Conservation (phyloP, 1,284 basidiomycete species). For the Microstroma glucosiphilum region DNA sequence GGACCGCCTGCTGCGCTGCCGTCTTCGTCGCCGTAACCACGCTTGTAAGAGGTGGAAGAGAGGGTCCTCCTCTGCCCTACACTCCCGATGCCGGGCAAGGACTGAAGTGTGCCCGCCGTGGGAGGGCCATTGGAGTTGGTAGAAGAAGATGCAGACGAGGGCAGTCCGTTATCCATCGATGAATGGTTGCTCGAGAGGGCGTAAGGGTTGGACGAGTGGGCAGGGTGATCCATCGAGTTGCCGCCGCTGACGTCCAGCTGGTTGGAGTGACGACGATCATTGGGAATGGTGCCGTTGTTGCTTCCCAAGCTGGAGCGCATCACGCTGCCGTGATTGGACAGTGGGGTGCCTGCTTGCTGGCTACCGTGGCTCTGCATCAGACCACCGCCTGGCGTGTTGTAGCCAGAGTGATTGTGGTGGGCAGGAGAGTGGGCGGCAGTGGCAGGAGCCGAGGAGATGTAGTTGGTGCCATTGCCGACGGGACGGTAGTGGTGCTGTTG, state of each 20-base stretch:
- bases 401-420: constrained; percentile 3
- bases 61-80: neutral
- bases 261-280: neutral
- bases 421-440: neutral
- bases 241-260: neutral
- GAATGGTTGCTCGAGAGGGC: neutral
- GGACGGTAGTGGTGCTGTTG: neutral
- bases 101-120: neutral
- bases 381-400: constrained; percentile 3
- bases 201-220: neutral
- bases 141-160: neutral
- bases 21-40: neutral
- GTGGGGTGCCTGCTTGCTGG: neutral
- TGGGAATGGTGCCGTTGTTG: neutral
- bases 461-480: neutral
- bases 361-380: neutral
- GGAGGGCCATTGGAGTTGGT: neutral
- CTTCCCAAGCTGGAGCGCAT: neutral
- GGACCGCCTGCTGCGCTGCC: too few relatives aligned
- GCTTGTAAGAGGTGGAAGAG: neutral
- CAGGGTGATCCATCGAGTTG: neutral
- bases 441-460: neutral
- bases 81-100: neutral
- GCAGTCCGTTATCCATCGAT: too few relatives aligned
- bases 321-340: neutral